Evolutionary conservation across 495 filamentous ascomycete species (phyloP), one percentile per base, ranked within the genome.

Genomic region (Halenospora varia): DNA sequence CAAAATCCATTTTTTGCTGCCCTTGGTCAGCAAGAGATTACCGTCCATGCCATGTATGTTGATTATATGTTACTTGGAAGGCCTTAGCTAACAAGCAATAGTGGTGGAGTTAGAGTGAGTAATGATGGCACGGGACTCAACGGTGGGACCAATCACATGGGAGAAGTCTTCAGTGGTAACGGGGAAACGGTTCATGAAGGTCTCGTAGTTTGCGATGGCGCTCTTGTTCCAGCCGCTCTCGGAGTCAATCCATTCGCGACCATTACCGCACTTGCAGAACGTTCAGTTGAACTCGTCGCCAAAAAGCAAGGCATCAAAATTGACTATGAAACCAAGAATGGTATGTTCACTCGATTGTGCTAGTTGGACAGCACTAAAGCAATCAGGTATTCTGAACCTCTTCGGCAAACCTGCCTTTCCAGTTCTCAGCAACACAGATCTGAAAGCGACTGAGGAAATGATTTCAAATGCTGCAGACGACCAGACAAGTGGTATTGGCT

Each of bases 1-100:
- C 72, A 82, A 42, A 80, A 71, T 40, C 83, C 83, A 22, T 84
- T 80, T 59, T 79, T 78, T 51, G 72, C 74, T 25, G 71, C 77
- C 23, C 65, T 83, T 66, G 74, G 74, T 19, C 65, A 82, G 51
- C 78, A 84, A 63, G 72, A 84, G 64, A 75, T 86, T 35, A 85
- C 84, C 0, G 84, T 87, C 44, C 83, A 88, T 69, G 80, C 84
- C n/a, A 82, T 89, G n/a, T n/a, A n/a, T n/a, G n/a, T n/a, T n/a
- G n/a, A n/a, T n/a, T n/a, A n/a, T n/a, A n/a, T n/a, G n/a, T n/a
- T n/a, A n/a, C n/a, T n/a, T n/a, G n/a, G n/a, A n/a, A n/a, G n/a
- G n/a, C n/a, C n/a, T n/a, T n/a, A n/a, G n/a, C n/a, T n/a, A n/a
- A n/a, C n/a, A n/a, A n/a, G n/a, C n/a, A n/a, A n/a, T n/a, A n/a